Evolutionary conservation across 2,329 filamentous ascomycete species (phyloP), one percentile per base, ranked within the genome.

Genomic region (Trichoderma sp.): DNA sequence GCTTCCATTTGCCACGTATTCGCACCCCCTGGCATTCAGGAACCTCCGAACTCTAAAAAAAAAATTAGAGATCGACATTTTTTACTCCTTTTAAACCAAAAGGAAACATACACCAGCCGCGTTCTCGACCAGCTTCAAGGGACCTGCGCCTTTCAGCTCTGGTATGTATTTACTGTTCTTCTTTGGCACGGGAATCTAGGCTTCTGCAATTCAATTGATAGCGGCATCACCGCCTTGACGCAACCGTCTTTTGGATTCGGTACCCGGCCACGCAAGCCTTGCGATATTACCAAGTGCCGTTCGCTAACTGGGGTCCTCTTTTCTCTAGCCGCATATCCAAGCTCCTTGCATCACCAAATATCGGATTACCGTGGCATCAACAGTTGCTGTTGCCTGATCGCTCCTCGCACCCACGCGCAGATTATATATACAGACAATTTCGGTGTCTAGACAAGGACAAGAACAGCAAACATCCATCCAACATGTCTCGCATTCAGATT

Each of bases 401-500:
- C 75, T 66, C 35, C 65, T 71, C 64, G 41, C 31, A 50, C 27
- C 16, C 35, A 27, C 50, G 50, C 71, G 63, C 21, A 45, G 41
- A 67, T 21, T 72, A 41, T 31, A 38, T 66, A 66, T 63, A 24
- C 21, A 41, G n/a, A 35, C 60, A 38, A 18, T 21, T n/a, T 14
- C 7, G 24, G 27, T 18, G 31, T 29, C 29, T 16, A 7, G 38
- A 45, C 12, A 24, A 62, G n/a, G 21, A 31, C 41, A 59, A 27
- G 14, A 45, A 60, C n/a, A 27, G 27, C 68, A 67, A 73, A 38
- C 76, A 77, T 45, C 76, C 60, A 77, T 68, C 78, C 79, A 80
- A 77, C 77, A 98, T 97, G 95, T 89, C 94, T 80, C 92, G 94
- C 84, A 94, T 98, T 83, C 94, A 94, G 89, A 97, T 99, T 80